These are phyloP conservation scores for Backusella tarrabulga DNA, from an alignment of 192 early-diverging fungal species.

Conservation along the genomic window DNA sequence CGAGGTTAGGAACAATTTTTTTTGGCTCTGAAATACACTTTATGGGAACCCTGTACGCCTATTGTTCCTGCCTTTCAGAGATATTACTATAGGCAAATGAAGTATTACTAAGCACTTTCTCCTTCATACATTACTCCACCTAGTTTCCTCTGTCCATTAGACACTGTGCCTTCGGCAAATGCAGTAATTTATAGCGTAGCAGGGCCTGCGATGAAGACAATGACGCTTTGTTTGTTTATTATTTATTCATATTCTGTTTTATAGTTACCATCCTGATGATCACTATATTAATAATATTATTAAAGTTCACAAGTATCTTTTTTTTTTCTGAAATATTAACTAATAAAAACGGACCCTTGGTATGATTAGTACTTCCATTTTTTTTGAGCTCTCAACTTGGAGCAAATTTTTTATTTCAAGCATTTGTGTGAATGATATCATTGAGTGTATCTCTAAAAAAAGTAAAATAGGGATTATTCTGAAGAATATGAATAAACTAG, in stretches of 20 bases:
- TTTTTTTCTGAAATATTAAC: neutral
- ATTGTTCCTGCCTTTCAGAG: neutral
- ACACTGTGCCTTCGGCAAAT: neutral
- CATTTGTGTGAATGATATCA: neutral
- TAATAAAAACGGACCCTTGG: neutral
- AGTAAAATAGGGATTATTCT: neutral
- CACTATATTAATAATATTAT: neutral
- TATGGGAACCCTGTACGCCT: neutral
- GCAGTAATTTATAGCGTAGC: neutral
- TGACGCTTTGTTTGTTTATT: slow-evolving; percentile 2
- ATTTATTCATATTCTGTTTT: neutral
- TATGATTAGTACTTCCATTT: neutral
- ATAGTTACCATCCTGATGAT: neutral
- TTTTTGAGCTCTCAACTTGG: neutral
- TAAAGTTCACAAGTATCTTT: neutral
- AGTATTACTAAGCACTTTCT: neutral
- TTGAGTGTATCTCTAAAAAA: neutral
- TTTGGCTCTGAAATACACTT: neutral
- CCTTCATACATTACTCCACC: neutral
- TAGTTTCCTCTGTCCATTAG: neutral
- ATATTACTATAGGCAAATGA: neutral
- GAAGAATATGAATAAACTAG: neutral
- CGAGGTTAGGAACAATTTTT: neutral
- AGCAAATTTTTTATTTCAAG: neutral
- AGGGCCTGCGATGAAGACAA: neutral